Percentiles rank a stretch among this genome's conserved stretches.
phyloP scores from a whole-genome alignment of 2,329 filamentous ascomycete genomes.

The Falciphora oryzae region DNA sequence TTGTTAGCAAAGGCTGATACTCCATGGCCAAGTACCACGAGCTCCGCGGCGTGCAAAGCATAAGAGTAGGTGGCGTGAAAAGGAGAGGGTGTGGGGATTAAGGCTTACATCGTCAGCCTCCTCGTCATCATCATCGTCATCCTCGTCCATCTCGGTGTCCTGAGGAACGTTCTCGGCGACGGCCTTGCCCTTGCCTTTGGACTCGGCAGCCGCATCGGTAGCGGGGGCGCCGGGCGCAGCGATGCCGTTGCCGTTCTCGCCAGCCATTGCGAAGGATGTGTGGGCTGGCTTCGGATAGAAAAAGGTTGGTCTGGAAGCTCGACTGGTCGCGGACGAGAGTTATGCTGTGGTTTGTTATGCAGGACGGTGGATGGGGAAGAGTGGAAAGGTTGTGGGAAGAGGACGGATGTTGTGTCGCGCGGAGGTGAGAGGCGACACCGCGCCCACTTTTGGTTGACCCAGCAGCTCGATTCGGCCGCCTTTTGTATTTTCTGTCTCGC shows the following conservation, averaged over 20 bases:
- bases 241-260: slow-evolving; percentile 41
- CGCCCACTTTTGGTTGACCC: background rate
- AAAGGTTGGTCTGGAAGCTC: background rate
- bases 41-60: background rate
- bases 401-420: background rate
- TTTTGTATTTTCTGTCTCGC: background rate
- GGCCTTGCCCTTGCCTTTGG: slow-evolving; percentile 74
- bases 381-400: background rate
- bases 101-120: slow-evolving; percentile 50
- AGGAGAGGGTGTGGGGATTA: background rate
- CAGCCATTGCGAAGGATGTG: slow-evolving; percentile 32
- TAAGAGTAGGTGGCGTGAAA: no score
- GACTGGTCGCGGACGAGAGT: background rate
- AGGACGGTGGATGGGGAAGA: background rate
- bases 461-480: slow-evolving; percentile 2
- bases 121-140: slow-evolving; percentile 67
- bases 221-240: slow-evolving; percentile 28
- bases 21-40: background rate
- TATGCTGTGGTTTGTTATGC: background rate
- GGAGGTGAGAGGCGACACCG: slow-evolving; percentile 1
- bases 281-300: background rate
- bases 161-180: slow-evolving; percentile 45
- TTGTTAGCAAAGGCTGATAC: background rate
- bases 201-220: slow-evolving; percentile 24
- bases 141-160: slow-evolving; percentile 67